Conservation (phyloP, 352 stramenopile genomes). For the Globisporangium nagaii region DNA sequence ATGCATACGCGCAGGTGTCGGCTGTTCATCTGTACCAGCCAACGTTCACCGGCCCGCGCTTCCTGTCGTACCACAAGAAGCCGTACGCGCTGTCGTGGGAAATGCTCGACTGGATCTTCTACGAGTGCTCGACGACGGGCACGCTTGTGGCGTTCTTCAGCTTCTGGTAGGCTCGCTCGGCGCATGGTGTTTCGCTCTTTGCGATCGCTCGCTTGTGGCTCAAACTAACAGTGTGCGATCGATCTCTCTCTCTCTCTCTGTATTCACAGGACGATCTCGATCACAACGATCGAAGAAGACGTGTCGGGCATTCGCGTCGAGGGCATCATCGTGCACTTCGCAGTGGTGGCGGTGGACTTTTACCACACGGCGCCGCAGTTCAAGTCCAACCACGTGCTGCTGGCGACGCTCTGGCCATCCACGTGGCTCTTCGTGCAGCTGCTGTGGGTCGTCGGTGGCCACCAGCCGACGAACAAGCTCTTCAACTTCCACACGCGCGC, state of each 20-base stretch:
- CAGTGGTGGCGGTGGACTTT: conserved; percentile 48
- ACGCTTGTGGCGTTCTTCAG: conserved; percentile 38
- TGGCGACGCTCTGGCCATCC: conserved; percentile 50
- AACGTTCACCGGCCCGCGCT: conserved; percentile 49
- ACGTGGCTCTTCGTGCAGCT: conserved; percentile 53
- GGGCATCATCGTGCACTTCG: conserved; percentile 32
- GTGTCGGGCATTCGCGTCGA: conserved; percentile 25
- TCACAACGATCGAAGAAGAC: conserved; percentile 28
- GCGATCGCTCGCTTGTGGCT: no score
- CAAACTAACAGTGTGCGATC: no score
- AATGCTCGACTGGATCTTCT: conserved; percentile 64
- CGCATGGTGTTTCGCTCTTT: no score
- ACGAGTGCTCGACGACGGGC: conserved; percentile 44
- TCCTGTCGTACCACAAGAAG: conserved; percentile 45
- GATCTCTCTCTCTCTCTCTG: background rate
- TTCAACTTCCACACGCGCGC: conserved; percentile 55
- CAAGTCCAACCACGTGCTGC: conserved; percentile 54
- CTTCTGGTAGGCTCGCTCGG: conserved; percentile 38
- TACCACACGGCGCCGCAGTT: conserved; percentile 57
- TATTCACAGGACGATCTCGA: conserved; percentile 26
- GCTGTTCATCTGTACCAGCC: conserved; percentile 52
- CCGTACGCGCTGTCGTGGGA: conserved; percentile 54
- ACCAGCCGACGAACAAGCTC: conserved; percentile 46
- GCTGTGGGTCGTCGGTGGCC: conserved; percentile 45
- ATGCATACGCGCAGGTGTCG: conserved; percentile 23